Conservation (phyloP, 2,329 filamentous ascomycete species). For the Mollisiaceae sp. region DNA sequence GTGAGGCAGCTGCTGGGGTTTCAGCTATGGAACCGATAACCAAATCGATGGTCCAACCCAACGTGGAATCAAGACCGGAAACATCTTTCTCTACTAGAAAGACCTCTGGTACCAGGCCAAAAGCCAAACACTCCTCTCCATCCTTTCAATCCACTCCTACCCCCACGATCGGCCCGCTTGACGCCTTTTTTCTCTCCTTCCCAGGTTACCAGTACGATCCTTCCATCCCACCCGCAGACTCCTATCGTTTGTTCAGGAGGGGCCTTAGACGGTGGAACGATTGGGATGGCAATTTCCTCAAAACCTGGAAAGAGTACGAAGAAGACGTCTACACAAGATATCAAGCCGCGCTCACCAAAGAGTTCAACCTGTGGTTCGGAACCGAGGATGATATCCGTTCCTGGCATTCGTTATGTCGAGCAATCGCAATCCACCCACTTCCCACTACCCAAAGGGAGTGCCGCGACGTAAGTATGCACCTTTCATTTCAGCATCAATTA, state of each 20-base stretch:
- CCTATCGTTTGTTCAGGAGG: conserved; percentile 3
- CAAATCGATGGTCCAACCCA: background rate
- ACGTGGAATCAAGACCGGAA: background rate
- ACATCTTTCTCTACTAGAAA: background rate
- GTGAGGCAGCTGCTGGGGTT: background rate
- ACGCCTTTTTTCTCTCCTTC: conserved; percentile 17
- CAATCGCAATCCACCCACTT: conserved; percentile 16
- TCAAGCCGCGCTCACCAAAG: conserved; percentile 17
- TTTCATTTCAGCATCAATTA: background rate
- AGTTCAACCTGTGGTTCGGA: conserved; percentile 22
- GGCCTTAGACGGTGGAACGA: conserved; percentile 9
- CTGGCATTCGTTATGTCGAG: conserved; percentile 24
- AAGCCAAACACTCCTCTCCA: background rate
- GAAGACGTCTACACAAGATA: conserved; percentile 10
- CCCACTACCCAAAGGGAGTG: conserved; percentile 15
- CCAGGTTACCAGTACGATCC: conserved; percentile 14
- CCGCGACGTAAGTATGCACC: conserved; percentile 13
- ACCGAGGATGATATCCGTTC: conserved; percentile 18
- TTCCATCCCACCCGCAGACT: conserved; percentile 17
- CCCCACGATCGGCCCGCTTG: conserved; percentile 11
- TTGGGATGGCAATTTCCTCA: conserved; percentile 13
- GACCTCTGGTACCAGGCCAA: background rate
- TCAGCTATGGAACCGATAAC: background rate
- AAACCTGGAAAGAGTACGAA: conserved; percentile 17
- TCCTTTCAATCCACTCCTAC: background rate